Base-by-base conservation (phyloP, 225 moss, liverwort and hornwort genomes). In the Pseudoscleropodium purum region DNA sequence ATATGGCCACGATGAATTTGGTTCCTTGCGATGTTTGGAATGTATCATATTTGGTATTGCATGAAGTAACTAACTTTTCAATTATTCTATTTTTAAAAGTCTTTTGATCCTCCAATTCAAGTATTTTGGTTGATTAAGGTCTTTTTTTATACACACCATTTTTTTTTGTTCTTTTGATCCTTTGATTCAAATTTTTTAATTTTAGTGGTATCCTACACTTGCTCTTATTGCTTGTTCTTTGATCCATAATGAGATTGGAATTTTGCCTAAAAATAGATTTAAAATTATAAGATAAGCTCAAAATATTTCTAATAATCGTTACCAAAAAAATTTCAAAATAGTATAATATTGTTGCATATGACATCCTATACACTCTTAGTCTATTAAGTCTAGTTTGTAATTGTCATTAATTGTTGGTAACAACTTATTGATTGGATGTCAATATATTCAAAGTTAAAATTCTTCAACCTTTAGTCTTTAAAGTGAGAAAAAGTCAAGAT, bases 141-240 rank as follows among this genome's bases (percentile, higher is more conserved):
- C 12, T 68, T 37, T 11, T 37, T 23, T n/a, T n/a, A 14, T 14
- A n/a, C 69, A n/a, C 0, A n/a, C 69, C 13, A 24, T n/a, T 7
- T 69, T 24, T 69, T 24, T 39, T 25, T 39, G 13, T 8, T 24
- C 25, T 7, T 70, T 70, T n/a, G n/a, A 70, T 39, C 24, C 2
- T 69, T 1, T 0, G 0, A 39, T 39, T 70, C 24, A 13, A n/a
- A n/a, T n/a, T 68, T 0, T 0, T 25, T 4, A 39, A 39, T 70
- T 39, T 39, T 24, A 7, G 4, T 70, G 4, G 14, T 39, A 2
- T 24, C 70, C 7, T 39, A 25, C 1, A 2, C 13, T 39, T 8
- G 39, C 4, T 6, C 13, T 24, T 39, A 70, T 3, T 69, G 4
- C 4, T 69, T 69, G 7, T n/a, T n/a, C 7, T 1, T 14, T 70